These are phyloP conservation scores for Selaginella tamariscina DNA, from an alignment of 75 land plant species.

Conservation along the genomic window DNA sequence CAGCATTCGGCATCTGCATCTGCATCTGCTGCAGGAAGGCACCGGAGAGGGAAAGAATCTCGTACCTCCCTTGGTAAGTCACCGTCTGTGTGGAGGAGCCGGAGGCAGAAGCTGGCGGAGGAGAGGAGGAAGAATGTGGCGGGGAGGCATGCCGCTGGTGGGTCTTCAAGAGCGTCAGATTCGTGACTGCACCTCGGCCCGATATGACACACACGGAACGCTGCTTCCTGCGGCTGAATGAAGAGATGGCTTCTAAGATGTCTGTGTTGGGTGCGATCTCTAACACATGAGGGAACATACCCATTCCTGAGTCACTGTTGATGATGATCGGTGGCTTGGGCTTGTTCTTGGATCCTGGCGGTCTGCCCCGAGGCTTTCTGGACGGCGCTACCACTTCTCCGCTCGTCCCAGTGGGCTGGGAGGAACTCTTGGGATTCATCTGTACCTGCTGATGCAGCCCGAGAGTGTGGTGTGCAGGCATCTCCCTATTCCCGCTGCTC, in stretches of 20 bases:
- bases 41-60: conserved; percentile 3
- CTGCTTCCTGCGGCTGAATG: neutral
- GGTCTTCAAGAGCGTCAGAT: neutral
- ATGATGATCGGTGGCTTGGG: conserved; percentile 13
- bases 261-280: neutral
- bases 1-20: neutral
- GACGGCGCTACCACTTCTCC: conserved; percentile 2
- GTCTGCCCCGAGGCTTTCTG: neutral
- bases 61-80: neutral
- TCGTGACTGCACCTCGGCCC: neutral
- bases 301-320: neutral
- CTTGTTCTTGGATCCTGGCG: conserved; percentile 13
- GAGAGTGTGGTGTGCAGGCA: neutral
- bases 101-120: neutral
- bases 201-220: neutral
- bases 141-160: neutral
- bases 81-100: neutral
- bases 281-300: conserved; percentile 1
- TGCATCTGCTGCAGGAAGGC: neutral
- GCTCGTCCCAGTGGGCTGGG: neutral
- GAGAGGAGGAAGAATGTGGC: neutral
- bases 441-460: neutral
- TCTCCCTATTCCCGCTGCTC: neutral
- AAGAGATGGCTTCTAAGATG: neutral
- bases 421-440: neutral